Conservation (phyloP, 306 rosid species). For the Vachellia collinsii region DNA sequence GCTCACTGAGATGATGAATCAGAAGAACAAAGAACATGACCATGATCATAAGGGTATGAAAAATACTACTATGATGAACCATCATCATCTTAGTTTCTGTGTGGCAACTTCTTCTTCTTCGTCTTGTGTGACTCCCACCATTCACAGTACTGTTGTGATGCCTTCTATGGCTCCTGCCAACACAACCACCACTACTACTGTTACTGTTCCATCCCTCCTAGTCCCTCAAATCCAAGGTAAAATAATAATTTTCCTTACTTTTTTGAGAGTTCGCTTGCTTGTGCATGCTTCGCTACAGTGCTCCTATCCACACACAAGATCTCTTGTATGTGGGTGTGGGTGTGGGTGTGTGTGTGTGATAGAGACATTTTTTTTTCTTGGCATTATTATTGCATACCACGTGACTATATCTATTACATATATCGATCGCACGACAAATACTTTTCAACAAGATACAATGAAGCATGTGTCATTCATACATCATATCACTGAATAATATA, state of each 20-base stretch:
- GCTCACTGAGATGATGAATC: conserved; percentile 69
- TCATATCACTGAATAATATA: background rate
- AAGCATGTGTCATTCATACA: background rate
- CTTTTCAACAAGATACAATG: background rate
- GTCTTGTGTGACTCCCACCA: conserved; percentile 13
- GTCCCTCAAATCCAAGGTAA: conserved; percentile 65
- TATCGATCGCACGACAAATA: background rate
- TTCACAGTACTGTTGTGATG: conserved; percentile 8
- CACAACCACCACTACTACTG: conserved; percentile 21
- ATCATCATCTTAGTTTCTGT: conserved; percentile 46
- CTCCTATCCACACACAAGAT: background rate
- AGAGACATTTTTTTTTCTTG: background rate
- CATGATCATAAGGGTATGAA: conserved; percentile 22
- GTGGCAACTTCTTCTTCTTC: background rate
- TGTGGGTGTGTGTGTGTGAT: too few relatives aligned
- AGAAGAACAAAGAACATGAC: conserved; percentile 44
- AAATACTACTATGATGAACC: conserved; percentile 33
- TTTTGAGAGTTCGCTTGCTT: background rate
- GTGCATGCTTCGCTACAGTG: conserved; percentile 4
- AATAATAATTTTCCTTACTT: too few relatives aligned
- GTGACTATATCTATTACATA: background rate
- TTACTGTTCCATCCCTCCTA: conserved; percentile 49
- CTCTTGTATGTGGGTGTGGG: too few relatives aligned
- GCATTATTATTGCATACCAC: background rate
- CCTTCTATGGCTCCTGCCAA: conserved; percentile 40